phyloP scores from a whole-genome alignment of 345 rosid species.

The Balakata baccata region DNA sequence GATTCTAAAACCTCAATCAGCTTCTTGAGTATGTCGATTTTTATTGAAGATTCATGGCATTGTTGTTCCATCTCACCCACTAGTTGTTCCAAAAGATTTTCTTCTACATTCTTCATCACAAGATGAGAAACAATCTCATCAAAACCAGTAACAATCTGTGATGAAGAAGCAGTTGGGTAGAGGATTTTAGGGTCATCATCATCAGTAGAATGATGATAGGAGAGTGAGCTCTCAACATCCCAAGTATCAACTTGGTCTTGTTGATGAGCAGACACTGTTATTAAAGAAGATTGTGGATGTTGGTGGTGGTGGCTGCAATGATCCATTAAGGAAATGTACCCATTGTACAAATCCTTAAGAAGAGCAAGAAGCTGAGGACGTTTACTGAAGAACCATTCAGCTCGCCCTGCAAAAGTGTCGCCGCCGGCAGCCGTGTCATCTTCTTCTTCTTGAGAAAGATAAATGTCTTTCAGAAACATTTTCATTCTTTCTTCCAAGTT shows the following conservation, averaged over 20 bases:
- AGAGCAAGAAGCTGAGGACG: constrained; percentile 60
- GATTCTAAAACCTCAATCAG: constrained; percentile 62
- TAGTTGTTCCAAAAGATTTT: constrained; percentile 42
- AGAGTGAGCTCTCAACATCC: constrained; percentile 43
- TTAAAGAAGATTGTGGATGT: not conserved
- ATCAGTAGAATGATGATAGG: constrained; percentile 32
- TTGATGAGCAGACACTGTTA: not conserved
- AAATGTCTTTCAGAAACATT: constrained; percentile 21
- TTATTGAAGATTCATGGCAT: constrained; percentile 40
- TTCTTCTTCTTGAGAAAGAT: constrained; percentile 20
- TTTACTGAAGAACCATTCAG: constrained; percentile 64
- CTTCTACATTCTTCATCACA: constrained; percentile 53
- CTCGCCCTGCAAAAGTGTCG: constrained; percentile 61
- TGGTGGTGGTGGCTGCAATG: constrained; percentile 31
- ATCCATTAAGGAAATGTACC: constrained; percentile 44
- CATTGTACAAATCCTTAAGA: constrained; percentile 60
- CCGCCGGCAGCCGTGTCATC: constrained; percentile 20
- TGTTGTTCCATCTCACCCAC: constrained; percentile 35
- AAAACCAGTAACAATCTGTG: not conserved
- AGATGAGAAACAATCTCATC: constrained; percentile 46
- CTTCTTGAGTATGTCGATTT: constrained; percentile 56
- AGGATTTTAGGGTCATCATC: too few relatives aligned
- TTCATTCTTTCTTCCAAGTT: constrained; percentile 56
- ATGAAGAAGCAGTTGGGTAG: not conserved
- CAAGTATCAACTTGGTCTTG: constrained; percentile 18